A percentile compares a stretch with the other conserved stretches of the same genome.
Conservation (phyloP, 2,329 filamentous ascomycete species). For the Anthostomella pinea region DNA sequence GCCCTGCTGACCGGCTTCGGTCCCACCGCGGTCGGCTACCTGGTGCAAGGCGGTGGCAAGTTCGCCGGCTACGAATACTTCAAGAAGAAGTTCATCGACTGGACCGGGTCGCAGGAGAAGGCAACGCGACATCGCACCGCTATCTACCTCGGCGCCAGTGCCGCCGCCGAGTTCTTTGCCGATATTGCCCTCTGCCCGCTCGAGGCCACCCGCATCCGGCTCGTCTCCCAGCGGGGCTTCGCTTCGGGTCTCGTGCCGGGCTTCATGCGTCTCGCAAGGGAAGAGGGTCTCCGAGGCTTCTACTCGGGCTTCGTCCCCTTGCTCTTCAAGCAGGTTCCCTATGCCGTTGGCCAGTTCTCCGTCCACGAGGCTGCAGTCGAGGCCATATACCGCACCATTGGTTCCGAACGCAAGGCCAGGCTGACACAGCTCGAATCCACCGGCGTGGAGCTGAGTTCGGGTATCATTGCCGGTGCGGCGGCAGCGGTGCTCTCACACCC, state of each 20-base stretch:
- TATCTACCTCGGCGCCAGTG: slow-evolving; percentile 71
- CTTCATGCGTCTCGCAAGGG: slow-evolving; percentile 71
- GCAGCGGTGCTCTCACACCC: slow-evolving; percentile 87
- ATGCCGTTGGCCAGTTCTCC: slow-evolving; percentile 92
- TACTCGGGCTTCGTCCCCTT: slow-evolving; percentile 89
- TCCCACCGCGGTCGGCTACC: slow-evolving; percentile 82
- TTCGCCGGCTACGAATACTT: slow-evolving; percentile 93
- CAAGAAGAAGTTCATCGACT: slow-evolving; percentile 81
- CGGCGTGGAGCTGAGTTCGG: slow-evolving; percentile 79
- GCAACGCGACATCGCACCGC: slow-evolving; percentile 46
- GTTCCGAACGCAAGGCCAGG: slow-evolving; percentile 62
- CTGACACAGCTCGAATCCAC: slow-evolving; percentile 72
- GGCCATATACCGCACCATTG: slow-evolving; percentile 66
- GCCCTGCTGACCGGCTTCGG: slow-evolving; percentile 81
- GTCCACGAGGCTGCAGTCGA: slow-evolving; percentile 89
- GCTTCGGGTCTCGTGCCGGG: slow-evolving; percentile 69
- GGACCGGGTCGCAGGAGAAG: slow-evolving; percentile 52
- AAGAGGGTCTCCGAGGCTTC: slow-evolving; percentile 77
- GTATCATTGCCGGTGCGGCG: slow-evolving; percentile 83
- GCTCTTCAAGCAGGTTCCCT: slow-evolving; percentile 86
- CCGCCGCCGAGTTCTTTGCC: slow-evolving; percentile 67
- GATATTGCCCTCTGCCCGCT: slow-evolving; percentile 86
- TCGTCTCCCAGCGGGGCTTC: slow-evolving; percentile 79
- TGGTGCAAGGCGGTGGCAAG: slow-evolving; percentile 86
- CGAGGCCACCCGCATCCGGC: slow-evolving; percentile 75